These are phyloP conservation scores for Amaranthus hypochondriacus DNA, from an alignment of 148 eudicot genomes.

Conservation along the genomic window DNA sequence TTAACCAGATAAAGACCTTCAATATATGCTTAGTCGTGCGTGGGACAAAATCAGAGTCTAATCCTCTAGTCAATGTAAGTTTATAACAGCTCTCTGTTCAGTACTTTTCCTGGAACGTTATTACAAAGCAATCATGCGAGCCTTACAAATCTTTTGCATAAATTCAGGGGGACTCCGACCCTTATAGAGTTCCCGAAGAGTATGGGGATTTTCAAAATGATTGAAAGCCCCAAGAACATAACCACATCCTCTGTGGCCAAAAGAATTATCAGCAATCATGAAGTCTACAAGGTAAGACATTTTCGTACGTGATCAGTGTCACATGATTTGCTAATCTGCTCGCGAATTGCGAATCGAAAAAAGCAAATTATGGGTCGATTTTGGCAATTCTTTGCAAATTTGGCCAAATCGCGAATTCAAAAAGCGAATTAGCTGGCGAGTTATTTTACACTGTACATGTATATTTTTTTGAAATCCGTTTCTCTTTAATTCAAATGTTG, in stretches of 20 bases:
- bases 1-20: conserved; percentile 49
- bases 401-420: too few relatives aligned
- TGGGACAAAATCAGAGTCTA: conserved; percentile 83
- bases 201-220: conserved; percentile 65
- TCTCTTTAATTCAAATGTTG: neutral
- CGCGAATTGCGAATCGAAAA: neutral
- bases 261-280: conserved; percentile 79
- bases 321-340: neutral
- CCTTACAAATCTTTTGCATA: conserved; percentile 14
- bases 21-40: conserved; percentile 79
- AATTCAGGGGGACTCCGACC: conserved; percentile 62
- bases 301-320: neutral
- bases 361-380: too few relatives aligned
- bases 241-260: conserved; percentile 78
- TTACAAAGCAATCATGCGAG: neutral
- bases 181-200: conserved; percentile 75
- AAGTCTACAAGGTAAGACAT: conserved; percentile 52
- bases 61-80: conserved; percentile 54
- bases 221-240: conserved; percentile 73
- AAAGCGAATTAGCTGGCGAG: too few relatives aligned
- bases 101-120: neutral
- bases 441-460: too few relatives aligned
- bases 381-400: too few relatives aligned
- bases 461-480: neutral
- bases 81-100: neutral